Base-by-base conservation (phyloP, 805 yeast species). In the Yarrowia sp. region DNA sequence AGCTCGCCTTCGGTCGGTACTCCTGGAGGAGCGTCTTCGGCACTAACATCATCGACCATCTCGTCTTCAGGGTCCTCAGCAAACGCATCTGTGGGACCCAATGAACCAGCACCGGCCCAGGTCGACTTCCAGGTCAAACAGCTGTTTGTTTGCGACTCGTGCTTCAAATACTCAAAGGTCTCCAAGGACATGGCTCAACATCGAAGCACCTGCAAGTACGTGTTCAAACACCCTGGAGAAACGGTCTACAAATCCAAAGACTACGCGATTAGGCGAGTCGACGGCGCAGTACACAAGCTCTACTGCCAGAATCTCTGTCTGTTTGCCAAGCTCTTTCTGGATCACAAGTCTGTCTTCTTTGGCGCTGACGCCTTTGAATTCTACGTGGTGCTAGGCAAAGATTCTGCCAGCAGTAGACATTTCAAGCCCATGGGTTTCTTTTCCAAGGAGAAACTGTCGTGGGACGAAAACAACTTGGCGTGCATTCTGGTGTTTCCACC, bases 401-500 rank as follows among this genome's bases (percentile, higher is more conserved):
- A 47, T 3, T 38, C 53, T 3, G 19, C 52, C 6, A 53, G 43
- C 36, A 55, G 47, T 15, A 33, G 50, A 12, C 34, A 36, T 38
- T 78, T 71, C 19, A 75, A 79, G 65, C 93, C 94, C 1, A 87
- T 93, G 88, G 99, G 98, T 0, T 95, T 92, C 75, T 95, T 92
- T 74, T 92, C 98, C 14, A 90, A 91, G 72, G 99, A 95, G 74
- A 79, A 89, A 52, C 79, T 89, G 0, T 87, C 97, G 0, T 83
- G 84, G 77, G 94, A 90, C 66, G 83, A 86, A 64, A 91, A 93
- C 76, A 95, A 94, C 74, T 79, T 95, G 44, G 97, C 98, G 0
- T 95, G 98, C 74, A 90, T 95, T 13, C 82, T 95, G 71, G 86
- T 92, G 3, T 90, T 95, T 70, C 99, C 99, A 0, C 97, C 97